Evolutionary conservation across 1,284 basidiomycete species (phyloP), one percentile per base, ranked within the genome.

Genomic region (Puccinia triticina): DNA sequence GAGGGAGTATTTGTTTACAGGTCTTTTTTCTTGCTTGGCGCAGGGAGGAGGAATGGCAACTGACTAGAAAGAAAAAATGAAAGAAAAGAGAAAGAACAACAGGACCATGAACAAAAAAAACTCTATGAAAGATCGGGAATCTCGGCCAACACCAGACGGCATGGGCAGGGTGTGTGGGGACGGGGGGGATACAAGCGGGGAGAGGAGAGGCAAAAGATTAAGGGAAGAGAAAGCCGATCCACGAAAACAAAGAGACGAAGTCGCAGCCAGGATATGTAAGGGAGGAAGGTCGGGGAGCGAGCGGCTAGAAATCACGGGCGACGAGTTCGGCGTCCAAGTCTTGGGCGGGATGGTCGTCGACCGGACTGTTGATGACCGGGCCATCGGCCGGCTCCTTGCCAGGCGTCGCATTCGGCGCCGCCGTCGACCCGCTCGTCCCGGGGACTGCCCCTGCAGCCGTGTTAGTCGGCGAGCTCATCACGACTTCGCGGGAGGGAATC

Each of bases 401-500:
- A n/a, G 32, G 34, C 21, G 34, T 34, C 14, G n/a, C 12, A 12
- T 43, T 46, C 2, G 50, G 21, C 23, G 40, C 8, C 12, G 40
- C 37, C 5, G 57, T 21, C 16, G 50, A 34, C 2, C 18, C 55
- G 14, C 23, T 61, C 16, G 67, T 46, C 18, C 78, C 67, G 3
- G 23, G 57, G 12, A 43, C 76, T 7, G 23, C 77, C 34, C 72
- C 57, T 21, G 67, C 69, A 32, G 37, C 34, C 8, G 46, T 61
- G 11, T 59, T 83, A 1, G 69, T 80, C 29, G 83, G 83, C 1
- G 82, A 83, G 2, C 80, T 76, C 72, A 84, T 82, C 23, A 85
- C 84, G 64, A 84, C 84, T 34, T 85, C 84, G 1, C 85, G 82
- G 2, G 83, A 83, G 0, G 85, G 85, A 16, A 85, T 83, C 14